Conservation (phyloP, 1,284 basidiomycete genomes). For the Waitea zeae region DNA sequence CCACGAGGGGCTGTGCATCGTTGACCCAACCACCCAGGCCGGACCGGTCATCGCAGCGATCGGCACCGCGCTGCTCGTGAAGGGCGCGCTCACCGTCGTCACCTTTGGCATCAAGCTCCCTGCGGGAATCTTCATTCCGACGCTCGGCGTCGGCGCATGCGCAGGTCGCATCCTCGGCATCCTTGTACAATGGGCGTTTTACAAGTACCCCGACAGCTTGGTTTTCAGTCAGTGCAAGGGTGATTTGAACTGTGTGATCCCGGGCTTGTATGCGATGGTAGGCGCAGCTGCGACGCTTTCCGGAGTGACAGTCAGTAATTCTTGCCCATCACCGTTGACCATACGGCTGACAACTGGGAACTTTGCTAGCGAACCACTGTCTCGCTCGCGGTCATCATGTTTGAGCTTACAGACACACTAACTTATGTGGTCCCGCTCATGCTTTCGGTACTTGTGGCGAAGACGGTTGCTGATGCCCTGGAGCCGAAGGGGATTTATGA, state of each 20-base stretch:
- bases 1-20: conserved; percentile 55
- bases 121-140: conserved; percentile 95
- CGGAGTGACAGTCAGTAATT: conserved; percentile 61
- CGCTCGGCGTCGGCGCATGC: conserved; percentile 92
- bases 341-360: too few relatives aligned
- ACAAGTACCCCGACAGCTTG: conserved; percentile 37
- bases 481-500: conserved; percentile 95
- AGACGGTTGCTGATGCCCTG: conserved; percentile 83
- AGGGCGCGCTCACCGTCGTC: conserved; percentile 71
- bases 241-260: conserved; percentile 56
- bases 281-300: conserved; percentile 81
- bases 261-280: conserved; percentile 85
- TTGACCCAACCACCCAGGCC: conserved; percentile 46
- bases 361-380: conserved; percentile 65
- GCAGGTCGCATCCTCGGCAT: conserved; percentile 85
- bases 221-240: conserved; percentile 54
- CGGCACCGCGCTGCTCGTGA: conserved; percentile 62
- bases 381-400: conserved; percentile 92
- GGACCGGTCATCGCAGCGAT: conserved; percentile 55
- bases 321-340: neutral
- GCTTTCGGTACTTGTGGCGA: conserved; percentile 80
- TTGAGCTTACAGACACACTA: conserved; percentile 88
- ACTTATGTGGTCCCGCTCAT: conserved; percentile 94
- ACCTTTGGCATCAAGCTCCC: conserved; percentile 93
- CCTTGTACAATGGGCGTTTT: conserved; percentile 64